Percentiles rank a stretch among this genome's conserved stretches.
These are phyloP conservation scores for Cladophialophora bantiana DNA, from an alignment of 2,329 filamentous ascomycete genomes.

Conservation along the genomic window DNA sequence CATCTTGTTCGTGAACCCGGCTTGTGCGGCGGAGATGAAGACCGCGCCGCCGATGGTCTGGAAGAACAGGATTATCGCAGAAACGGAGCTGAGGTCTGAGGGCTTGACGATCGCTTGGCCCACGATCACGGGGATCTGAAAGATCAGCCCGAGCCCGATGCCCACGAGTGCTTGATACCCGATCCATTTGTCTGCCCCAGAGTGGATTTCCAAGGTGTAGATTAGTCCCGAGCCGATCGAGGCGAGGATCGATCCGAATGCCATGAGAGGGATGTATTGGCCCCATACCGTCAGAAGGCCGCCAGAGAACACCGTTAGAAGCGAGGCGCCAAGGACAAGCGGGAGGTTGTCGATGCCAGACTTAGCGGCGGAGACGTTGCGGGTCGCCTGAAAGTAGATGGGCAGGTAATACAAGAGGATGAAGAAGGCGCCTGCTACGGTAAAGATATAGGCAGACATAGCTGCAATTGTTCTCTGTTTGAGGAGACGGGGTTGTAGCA, in stretches of 20 bases:
- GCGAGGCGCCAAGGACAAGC: conserved; percentile 48
- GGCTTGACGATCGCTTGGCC: conserved; percentile 41
- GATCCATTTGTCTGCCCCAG: conserved; percentile 45
- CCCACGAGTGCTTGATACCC: conserved; percentile 49
- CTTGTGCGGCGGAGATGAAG: conserved; percentile 44
- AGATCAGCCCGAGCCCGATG: conserved; percentile 42
- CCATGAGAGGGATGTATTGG: conserved; percentile 42
- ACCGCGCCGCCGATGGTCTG: conserved; percentile 46
- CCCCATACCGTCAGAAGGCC: conserved; percentile 43
- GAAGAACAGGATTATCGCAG: conserved; percentile 43
- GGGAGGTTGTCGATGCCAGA: conserved; percentile 54
- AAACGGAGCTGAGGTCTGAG: conserved; percentile 43
- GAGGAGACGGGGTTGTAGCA: conserved; percentile 49
- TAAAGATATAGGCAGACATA: conserved; percentile 48
- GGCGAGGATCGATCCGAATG: conserved; percentile 40
- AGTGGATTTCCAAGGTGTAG: conserved; percentile 45
- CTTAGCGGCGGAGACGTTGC: conserved; percentile 44
- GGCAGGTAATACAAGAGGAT: conserved; percentile 55
- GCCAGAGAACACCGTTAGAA: conserved; percentile 46
- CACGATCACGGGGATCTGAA: conserved; percentile 43
- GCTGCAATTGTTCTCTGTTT: conserved; percentile 48
- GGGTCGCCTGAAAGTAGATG: conserved; percentile 58
- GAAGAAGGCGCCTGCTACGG: conserved; percentile 48
- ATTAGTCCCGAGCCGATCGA: conserved; percentile 45
- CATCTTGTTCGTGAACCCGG: conserved; percentile 46